These are phyloP conservation scores for Cymbidium sinense DNA, from an alignment of 106 monocot genomes.

Conservation along the genomic window DNA sequence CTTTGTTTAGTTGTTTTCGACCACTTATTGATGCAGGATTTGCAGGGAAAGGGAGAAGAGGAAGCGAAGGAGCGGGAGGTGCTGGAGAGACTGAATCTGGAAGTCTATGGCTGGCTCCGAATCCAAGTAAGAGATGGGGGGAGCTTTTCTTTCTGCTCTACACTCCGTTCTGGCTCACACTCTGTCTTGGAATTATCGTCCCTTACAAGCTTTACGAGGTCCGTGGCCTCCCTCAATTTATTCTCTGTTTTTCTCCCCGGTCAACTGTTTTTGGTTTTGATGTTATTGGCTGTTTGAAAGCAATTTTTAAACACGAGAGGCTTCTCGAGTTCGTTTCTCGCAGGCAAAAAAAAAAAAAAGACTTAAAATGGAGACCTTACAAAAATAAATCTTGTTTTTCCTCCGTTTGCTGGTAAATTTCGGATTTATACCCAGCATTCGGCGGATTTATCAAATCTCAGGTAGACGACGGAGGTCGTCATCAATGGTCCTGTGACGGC, in stretches of 20 bases:
- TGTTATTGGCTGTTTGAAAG: background rate
- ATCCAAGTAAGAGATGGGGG: slow-evolving; percentile 90
- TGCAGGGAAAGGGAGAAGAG: background rate
- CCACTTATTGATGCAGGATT: slow-evolving; percentile 9
- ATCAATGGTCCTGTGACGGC: no score
- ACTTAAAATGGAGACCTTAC: background rate
- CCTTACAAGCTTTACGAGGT: slow-evolving; percentile 99
- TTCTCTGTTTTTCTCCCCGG: background rate
- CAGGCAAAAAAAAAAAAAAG: no score
- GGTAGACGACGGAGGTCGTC: slow-evolving; percentile 60
- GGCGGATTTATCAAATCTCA: slow-evolving; percentile 22
- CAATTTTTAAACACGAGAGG: no score
- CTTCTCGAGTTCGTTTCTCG: no score
- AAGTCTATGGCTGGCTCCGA: slow-evolving; percentile 59
- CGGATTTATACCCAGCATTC: no score
- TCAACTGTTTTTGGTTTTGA: background rate
- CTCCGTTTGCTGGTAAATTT: no score
- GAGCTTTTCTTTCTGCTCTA: slow-evolving; percentile 84
- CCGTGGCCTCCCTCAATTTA: background rate
- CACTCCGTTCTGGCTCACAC: slow-evolving; percentile 83
- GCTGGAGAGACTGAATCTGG: background rate
- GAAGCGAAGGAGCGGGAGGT: background rate
- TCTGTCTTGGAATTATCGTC: slow-evolving; percentile 92
- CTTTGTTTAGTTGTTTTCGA: background rate
- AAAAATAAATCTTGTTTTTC: background rate